Base-by-base conservation (phyloP, 2,329 filamentous ascomycete genomes). In the Colletotrichum agaves region DNA sequence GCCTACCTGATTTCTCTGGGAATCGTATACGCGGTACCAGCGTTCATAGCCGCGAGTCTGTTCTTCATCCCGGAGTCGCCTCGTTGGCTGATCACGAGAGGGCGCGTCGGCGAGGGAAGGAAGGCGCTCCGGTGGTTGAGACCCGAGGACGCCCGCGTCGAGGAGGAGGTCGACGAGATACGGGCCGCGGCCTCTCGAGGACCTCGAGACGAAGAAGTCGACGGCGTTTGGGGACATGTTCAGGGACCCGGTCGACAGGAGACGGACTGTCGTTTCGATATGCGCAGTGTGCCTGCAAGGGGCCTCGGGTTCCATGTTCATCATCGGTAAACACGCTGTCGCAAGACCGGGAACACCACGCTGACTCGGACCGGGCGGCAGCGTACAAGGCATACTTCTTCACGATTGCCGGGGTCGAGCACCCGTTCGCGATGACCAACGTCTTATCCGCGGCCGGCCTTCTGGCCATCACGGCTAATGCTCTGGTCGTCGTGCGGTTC, bases 121-220 rank as follows among this genome's bases (percentile, higher is more conserved):
- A 33, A 50, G 2, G 47, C 47, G 27, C 27, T 50, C 0, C 10
- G 6, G 2, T 50, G 47, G 47, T 23, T 50, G 0, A 50, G 47
- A 12, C 47, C 47, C 13, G 17, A 8, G 2, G 47, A 23, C 2
- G 47, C 31, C 11, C 12, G 33, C 12, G 77, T 75, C 1, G 85
- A 50, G 11, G 47, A 50, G 4, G 47, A 50, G 47, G 27, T 50
- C 27, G 31, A 50, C 21, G 47, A 50, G 27, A 50, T 85, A 72
- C 80, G 83, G 67, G 82, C 83, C 15, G 78, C 82, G 2, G 82
- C 86, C 85, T n/a, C 72, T 82, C 83, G 12, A 87, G 84, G 84
- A 74, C 85, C 1, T 78, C 80, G 1, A 50, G 83, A 82, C n/a
- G 84, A 84, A 53, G 85, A 87, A 72, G 77, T 86, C 31, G 84